These are phyloP conservation scores for Datisca glomerata DNA, from an alignment of 306 rosid genomes.

Conservation along the genomic window DNA sequence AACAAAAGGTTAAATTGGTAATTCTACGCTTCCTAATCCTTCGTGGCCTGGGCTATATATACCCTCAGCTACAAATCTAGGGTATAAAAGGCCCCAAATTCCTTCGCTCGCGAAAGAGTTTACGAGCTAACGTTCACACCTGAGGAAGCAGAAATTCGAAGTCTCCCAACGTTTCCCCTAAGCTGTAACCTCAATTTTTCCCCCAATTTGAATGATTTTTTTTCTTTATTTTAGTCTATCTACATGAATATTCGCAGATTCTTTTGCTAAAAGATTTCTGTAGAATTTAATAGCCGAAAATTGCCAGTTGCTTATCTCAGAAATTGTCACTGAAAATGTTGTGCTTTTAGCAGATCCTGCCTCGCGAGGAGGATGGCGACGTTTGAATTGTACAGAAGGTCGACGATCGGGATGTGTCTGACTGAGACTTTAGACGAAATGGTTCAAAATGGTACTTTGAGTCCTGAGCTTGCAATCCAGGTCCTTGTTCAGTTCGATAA, in stretches of 20 bases:
- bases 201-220: not conserved
- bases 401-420: conserved; percentile 83
- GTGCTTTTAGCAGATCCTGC: conserved; percentile 27
- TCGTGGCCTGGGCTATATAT: conserved; percentile 36
- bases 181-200: conserved; percentile 5
- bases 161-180: conserved; percentile 14
- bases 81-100: conserved; percentile 79
- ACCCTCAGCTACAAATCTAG: conserved; percentile 52
- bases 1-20: not conserved
- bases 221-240: not conserved
- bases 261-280: not conserved
- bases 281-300: not conserved
- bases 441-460: conserved; percentile 79
- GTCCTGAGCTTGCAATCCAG: conserved; percentile 91
- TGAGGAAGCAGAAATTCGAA: conserved; percentile 4
- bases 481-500: conserved; percentile 93
- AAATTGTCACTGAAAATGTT: not conserved
- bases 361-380: conserved; percentile 50
- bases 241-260: not conserved
- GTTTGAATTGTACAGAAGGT: conserved; percentile 81
- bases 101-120: conserved; percentile 33
- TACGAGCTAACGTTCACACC: conserved; percentile 30
- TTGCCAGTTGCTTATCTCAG: not conserved
- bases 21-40: not conserved
- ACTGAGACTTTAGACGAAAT: conserved; percentile 91